Evolutionary conservation across 306 rosid species (phyloP), one percentile per base, ranked within the genome.

Genomic region (Betula pendula): DNA sequence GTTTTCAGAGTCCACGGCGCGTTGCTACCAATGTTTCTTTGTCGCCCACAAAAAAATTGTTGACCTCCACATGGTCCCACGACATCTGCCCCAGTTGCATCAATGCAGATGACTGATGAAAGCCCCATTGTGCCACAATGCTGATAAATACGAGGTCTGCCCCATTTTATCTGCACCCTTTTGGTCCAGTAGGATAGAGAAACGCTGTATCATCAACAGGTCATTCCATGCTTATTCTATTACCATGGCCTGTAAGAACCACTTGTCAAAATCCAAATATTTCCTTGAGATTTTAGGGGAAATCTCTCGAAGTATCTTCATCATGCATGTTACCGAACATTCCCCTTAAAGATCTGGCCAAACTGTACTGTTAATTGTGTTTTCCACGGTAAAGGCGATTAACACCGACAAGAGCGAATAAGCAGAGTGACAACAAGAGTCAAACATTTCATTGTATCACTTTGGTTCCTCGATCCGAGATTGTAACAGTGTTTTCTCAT

Each of bases 81-180:
- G n/a, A 82, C 62, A 78, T 60, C 0, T 78, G 65, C 44, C 56
- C 88, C 89, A 1, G 95, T 78, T 68, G 56, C 80, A 63, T 91
- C 93, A 3, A 89, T 40, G 73, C 87, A 81, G 55, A 91, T 77
- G 22, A 79, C 89, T 9, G 89, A n/a, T 87, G 49, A 89, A 68
- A 81, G 81, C 16, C 96, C 96, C 83, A 93, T 70, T 73, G 89
- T 88, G n/a, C 84, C 85, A 84, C 88, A 86, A 67, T n/a, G 90
- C 84, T 42, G 89, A 85, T 59, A 85, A 66, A 79, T 87, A 22
- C 2, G 81, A 40, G 53, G 24, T 76, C 70, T 7, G 56, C 89
- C 45, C 62, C 24, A 10, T n/a, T 48, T 65, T 51, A 49, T 55
- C 58, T 13, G 48, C 29, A 75, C 76, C 75, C 81, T 82, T 55